Evolutionary conservation across 805 yeast genomes (phyloP).

Genomic region (Alloascoidea africana): DNA sequence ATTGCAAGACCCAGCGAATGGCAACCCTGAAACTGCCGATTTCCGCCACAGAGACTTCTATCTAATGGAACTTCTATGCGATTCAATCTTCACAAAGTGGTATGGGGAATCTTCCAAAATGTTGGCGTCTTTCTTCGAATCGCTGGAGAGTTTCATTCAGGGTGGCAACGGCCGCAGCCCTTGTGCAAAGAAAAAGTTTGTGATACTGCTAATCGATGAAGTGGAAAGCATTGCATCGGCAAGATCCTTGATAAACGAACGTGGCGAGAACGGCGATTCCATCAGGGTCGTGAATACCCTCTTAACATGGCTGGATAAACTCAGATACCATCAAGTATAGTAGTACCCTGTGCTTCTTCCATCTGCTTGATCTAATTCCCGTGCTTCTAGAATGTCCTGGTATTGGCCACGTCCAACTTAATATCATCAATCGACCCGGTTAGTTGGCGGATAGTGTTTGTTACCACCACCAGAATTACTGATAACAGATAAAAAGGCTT

Average conservation of each 20-base stretch:
- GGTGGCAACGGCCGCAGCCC: too few species aligned
- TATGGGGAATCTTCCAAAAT: conserved; percentile 31
- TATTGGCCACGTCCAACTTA: conserved; percentile 27
- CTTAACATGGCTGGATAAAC: conserved; percentile 24
- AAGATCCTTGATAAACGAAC: conserved; percentile 18
- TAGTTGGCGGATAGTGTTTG: background rate
- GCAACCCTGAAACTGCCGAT: too few species aligned
- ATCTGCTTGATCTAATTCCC: too few species aligned
- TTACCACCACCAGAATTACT: too few species aligned
- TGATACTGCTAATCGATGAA: conserved; percentile 28
- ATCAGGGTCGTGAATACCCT: conserved; percentile 28
- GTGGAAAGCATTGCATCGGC: conserved; percentile 29
- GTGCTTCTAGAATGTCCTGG: conserved; percentile 18
- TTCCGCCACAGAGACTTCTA: conserved; percentile 5
- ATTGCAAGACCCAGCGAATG: too few species aligned
- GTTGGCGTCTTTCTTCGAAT: conserved; percentile 20
- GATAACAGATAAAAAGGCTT: conserved; percentile 19
- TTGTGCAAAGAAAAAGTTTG: conserved; percentile 10
- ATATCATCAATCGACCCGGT: conserved; percentile 21
- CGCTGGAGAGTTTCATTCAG: conserved; percentile 15
- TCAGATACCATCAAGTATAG: conserved; percentile 14
- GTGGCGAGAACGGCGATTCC: conserved; percentile 27
- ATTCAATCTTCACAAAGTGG: conserved; percentile 28
- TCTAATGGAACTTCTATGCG: conserved; percentile 26
- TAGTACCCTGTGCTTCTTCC: too few species aligned